Conservation (phyloP, 202 grass and related monocot species). For the Carex arenaria region DNA sequence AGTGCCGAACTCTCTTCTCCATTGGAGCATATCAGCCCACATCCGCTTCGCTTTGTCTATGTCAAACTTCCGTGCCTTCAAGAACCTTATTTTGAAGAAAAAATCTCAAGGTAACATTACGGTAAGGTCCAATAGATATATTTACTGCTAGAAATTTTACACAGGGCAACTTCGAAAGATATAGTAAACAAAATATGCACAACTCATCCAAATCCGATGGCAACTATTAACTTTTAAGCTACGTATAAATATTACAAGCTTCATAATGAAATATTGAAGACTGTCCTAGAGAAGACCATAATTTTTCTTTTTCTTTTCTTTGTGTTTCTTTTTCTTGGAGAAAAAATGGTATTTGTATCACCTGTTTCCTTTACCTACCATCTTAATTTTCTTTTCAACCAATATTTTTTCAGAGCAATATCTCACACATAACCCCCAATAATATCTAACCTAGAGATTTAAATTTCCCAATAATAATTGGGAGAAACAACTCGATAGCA, state of each 20-base stretch:
- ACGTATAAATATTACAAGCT: not conserved
- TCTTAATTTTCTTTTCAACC: not conserved
- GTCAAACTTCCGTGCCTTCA: slow-evolving; percentile 79
- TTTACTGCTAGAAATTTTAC: not conserved
- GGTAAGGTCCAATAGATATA: not conserved
- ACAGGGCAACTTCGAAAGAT: not conserved
- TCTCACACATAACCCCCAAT: not conserved
- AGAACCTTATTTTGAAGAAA: slow-evolving; percentile 41
- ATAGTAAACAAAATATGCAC: not conserved
- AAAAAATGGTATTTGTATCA: not conserved
- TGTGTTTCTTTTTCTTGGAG: not conserved
- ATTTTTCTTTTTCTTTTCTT: not conserved
- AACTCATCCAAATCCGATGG: not conserved
- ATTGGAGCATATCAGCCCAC: slow-evolving; percentile 87
- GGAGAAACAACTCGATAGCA: not conserved
- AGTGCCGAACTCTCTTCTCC: slow-evolving; percentile 65
- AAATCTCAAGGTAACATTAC: not conserved
- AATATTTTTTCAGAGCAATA: not conserved
- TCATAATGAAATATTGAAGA: not conserved
- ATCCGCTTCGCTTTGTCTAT: slow-evolving; percentile 82
- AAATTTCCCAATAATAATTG: not conserved
- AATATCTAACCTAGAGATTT: not conserved
- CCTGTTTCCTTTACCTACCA: not conserved
- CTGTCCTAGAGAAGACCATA: not conserved
- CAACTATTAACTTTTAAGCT: not conserved